phyloP scores from a whole-genome alignment of 1,139 yeast genomes.

The Hyphopichia burtonii region DNA sequence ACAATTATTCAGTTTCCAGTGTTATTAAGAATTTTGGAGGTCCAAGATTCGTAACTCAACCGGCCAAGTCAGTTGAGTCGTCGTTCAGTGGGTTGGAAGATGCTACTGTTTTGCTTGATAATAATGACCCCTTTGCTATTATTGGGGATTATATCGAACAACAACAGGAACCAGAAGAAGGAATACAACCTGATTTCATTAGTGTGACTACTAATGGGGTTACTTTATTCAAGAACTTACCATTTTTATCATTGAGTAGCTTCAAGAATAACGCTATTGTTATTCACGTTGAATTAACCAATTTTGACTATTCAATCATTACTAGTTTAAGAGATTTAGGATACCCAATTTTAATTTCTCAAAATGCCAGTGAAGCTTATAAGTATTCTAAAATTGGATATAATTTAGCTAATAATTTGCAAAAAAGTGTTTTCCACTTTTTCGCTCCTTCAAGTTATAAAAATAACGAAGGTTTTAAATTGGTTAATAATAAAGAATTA shows the following conservation, averaged over 20 bases:
- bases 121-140: constrained; percentile 55
- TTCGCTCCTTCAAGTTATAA: constrained; percentile 32
- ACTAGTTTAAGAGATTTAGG: constrained; percentile 72
- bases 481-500: constrained; percentile 14
- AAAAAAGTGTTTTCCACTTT: constrained; percentile 70
- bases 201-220: constrained; percentile 54
- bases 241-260: constrained; percentile 47
- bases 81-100: constrained; percentile 24
- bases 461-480: constrained; percentile 13
- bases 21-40: constrained; percentile 24
- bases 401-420: constrained; percentile 48
- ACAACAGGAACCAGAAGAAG: constrained; percentile 9
- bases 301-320: constrained; percentile 62
- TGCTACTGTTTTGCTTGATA: constrained; percentile 36
- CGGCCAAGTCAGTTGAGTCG: constrained; percentile 45
- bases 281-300: constrained; percentile 56
- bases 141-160: constrained; percentile 32
- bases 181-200: constrained; percentile 27
- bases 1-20: constrained; percentile 10
- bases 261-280: constrained; percentile 50
- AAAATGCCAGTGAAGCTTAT: constrained; percentile 50
- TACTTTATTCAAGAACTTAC: constrained; percentile 52
- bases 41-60: constrained; percentile 42
- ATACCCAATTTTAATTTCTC: constrained; percentile 64
- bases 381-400: constrained; percentile 57